Evolutionary conservation across 2,329 filamentous ascomycete genomes (phyloP), one percentile per base, ranked within the genome.

Genomic region (Paramyrothecium sp.): DNA sequence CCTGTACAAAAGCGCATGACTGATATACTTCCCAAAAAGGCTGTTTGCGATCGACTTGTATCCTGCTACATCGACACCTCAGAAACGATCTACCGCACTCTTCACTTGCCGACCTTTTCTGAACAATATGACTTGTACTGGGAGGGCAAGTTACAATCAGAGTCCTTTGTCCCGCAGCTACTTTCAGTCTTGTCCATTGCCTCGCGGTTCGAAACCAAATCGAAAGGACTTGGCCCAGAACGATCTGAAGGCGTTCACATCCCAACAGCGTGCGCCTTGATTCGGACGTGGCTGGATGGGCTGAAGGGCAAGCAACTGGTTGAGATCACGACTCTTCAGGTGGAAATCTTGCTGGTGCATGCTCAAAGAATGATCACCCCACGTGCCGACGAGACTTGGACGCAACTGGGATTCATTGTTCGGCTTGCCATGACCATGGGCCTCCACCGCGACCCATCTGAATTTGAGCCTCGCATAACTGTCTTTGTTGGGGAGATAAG

Each of bases 361-460:
- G 80, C 81, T 2, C 75, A 78, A 60, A 72, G 81, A 55, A 79
- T 83, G 74, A 80, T 82, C 66, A 80, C 81, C 5, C 75, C 75
- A 21, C 75, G 77, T 8, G 74, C 79, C 34, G 78, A 83, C 54
- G 78, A 82, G 54, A 73, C 78, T 0, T 85, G 82, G 82, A 76
- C 78, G 16, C 79, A 83, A 56, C 69, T 85, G n/a, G 82, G 82
- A 5, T 76, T 78, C 54, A 78, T 85, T 47, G 76, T 84, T 5
- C 78, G 82, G 17, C 81, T 82, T 73, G 82, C 81, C 30, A 85
- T 85, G 81, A 81, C 78, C 3, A 84, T 85, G 81, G 82, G 82
- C 3, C 71, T 85, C 51, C 82, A 85, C 61, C 76, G 82, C 3
- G 82, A 85, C 54, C 81, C 82, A 3, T 78, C 78, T 16, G 82